Evolutionary conservation across 768 basidiomycete genomes (phyloP).

Genomic region (Trametes villosa): DNA sequence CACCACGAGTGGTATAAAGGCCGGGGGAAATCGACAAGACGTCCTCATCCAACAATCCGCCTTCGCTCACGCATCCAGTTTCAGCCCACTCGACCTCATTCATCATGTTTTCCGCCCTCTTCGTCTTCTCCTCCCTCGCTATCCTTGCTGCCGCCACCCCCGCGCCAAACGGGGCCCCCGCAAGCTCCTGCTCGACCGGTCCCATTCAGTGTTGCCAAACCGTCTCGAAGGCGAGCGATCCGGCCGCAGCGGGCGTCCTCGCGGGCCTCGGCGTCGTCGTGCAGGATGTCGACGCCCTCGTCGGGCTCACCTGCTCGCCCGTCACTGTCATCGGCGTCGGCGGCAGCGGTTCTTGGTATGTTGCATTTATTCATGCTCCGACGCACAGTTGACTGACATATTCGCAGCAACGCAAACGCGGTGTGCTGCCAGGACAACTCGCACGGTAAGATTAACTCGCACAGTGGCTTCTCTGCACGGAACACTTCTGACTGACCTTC

Average conservation of each 20-base stretch:
- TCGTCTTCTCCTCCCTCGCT: constrained; percentile 5
- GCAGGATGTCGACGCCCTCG: constrained; percentile 20
- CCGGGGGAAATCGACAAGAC: too few species aligned
- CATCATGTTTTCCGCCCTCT: background rate
- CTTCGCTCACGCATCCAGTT: too few species aligned
- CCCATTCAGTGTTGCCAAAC: constrained; percentile 1
- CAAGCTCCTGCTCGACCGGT: constrained; percentile 4
- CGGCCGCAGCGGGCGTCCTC: background rate
- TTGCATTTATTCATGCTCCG: too few species aligned
- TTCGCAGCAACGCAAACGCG: too few species aligned
- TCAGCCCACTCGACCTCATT: too few species aligned
- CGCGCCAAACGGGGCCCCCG: constrained; percentile 3
- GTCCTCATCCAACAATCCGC: too few species aligned
- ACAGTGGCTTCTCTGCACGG: too few species aligned
- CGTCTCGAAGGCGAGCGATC: background rate
- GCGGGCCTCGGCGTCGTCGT: constrained; percentile 24
- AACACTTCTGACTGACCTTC: too few species aligned
- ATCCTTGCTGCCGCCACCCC: constrained; percentile 18
- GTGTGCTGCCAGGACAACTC: too few species aligned
- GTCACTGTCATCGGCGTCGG: constrained; percentile 25
- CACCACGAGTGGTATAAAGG: too few species aligned
- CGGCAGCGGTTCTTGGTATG: background rate
- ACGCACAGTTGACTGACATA: too few species aligned
- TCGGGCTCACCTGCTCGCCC: constrained; percentile 26
- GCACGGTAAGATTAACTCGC: too few species aligned